Evolutionary conservation across 2,329 filamentous ascomycete species (phyloP).

Genomic region (Paramyrothecium sp.): DNA sequence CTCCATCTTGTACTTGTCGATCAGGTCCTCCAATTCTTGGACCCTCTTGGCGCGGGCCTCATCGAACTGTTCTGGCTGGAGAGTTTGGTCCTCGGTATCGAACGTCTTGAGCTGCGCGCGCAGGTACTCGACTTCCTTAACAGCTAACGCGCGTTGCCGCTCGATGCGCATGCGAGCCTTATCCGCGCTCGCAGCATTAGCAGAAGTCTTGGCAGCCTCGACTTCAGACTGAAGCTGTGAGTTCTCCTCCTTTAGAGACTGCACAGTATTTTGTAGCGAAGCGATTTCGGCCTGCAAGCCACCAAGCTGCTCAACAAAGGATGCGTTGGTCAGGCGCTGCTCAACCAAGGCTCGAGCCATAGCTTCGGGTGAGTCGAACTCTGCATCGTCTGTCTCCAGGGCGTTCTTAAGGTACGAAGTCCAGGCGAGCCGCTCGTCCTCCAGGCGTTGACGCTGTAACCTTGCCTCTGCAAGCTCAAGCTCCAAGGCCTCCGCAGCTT

Average conservation of each 20-base stretch:
- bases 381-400: conserved; percentile 56
- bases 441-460: conserved; percentile 79
- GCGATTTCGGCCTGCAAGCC: conserved; percentile 73
- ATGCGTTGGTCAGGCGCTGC: conserved; percentile 76
- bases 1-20: conserved; percentile 84
- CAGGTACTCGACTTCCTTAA: conserved; percentile 92
- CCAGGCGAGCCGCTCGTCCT: conserved; percentile 88
- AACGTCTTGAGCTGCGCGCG: conserved; percentile 88
- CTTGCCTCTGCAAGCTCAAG: conserved; percentile 76
- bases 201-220: conserved; percentile 62
- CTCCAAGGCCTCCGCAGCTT: conserved; percentile 71
- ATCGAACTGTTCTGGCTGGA: conserved; percentile 78
- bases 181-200: conserved; percentile 50
- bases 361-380: conserved; percentile 86
- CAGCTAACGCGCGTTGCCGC: conserved; percentile 77
- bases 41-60: conserved; percentile 72
- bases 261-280: conserved; percentile 75
- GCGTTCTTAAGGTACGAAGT: conserved; percentile 77
- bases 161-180: conserved; percentile 76
- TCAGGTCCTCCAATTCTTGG: conserved; percentile 77
- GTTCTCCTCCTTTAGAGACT: conserved; percentile 69
- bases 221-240: conserved; percentile 63
- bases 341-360: conserved; percentile 82
- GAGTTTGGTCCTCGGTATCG: conserved; percentile 83
- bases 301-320: conserved; percentile 78